A percentile compares a stretch with the other conserved stretches of the same genome.
phyloP scores from a whole-genome alignment of 768 basidiomycete genomes.

The Daedaleopsis nitida region DNA sequence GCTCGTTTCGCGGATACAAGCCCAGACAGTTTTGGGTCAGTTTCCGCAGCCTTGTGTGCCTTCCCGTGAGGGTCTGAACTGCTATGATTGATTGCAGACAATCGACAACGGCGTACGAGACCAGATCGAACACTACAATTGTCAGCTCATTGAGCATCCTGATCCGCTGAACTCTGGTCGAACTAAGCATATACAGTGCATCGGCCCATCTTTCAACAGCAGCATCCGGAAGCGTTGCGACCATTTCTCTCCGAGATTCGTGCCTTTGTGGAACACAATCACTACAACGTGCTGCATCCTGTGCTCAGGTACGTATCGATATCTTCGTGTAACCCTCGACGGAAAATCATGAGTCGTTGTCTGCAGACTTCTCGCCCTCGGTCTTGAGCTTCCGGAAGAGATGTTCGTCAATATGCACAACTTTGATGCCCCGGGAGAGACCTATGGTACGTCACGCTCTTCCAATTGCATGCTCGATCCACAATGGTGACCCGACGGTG shows the following conservation, averaged over 20 bases:
- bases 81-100: conserved; percentile 42
- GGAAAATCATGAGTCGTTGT: neutral
- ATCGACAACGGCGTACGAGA: conserved; percentile 62
- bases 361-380: conserved; percentile 32
- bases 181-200: conserved; percentile 26
- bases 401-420: conserved; percentile 32
- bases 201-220: conserved; percentile 23
- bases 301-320: too few species aligned
- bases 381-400: conserved; percentile 37
- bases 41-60: too few species aligned
- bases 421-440: conserved; percentile 31
- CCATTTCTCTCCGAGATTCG: conserved; percentile 33
- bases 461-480: too few species aligned
- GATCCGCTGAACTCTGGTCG: too few species aligned
- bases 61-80: too few species aligned
- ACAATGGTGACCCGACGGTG: too few species aligned
- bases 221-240: conserved; percentile 30
- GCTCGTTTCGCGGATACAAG: conserved; percentile 59
- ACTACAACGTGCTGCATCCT: conserved; percentile 31
- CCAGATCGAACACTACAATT: conserved; percentile 45
- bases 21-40: conserved; percentile 54
- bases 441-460: conserved; percentile 23
- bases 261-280: conserved; percentile 31
- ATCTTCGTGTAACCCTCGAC: conserved; percentile 16
- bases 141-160: conserved; percentile 34